Base-by-base conservation (phyloP, 768 basidiomycete species). In the Clitopilus passeckerianus region DNA sequence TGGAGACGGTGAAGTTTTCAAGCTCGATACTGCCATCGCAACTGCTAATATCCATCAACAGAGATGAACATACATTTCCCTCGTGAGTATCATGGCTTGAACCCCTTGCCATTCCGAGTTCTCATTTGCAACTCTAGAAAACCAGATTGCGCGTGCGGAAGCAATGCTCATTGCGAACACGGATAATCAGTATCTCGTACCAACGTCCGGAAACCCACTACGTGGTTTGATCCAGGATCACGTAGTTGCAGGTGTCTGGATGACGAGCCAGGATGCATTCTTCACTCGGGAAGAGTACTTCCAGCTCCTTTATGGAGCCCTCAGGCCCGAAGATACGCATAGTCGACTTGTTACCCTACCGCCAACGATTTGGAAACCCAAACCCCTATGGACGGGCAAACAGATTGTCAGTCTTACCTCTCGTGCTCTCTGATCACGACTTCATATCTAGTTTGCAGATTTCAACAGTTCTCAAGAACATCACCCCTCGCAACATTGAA, bases 1-100 rank as follows among this genome's bases (percentile, higher is more conserved):
- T 65, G 93, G 93, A 63, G 93, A 96, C 75, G 90, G 89, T 88
- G 61, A 66, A 81, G 70, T 56, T 34, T 46, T 16, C 46, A 34
- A 35, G 33, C 9, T 54, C 34, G 18, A 14, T 41, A 46, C 12
- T 60, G 59, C 34, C 23, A 22, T 5, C 5, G 16, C 20, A 16
- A 22, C 10, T 5, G 46, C 46, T 50, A 18, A 50, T 18, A 20
- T 20, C 46, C 22, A 9, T 10, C 5, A 23, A 62, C 63, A 93
- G 96, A 99, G 72, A 99, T 99, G 96, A 99, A 99, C 75, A 94
- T 99, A 54, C 97, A 99, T 77, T 99, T 99, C 66, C 95, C 97
- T 66, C 96, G 93, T 93, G 72, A 75, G 91, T 77, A 6, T 30
- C 57, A 15, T 23, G 12, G n/a, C 6, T 24, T 9, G 23, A 23